These are phyloP conservation scores for Nevesoporus exiguus DNA, from an alignment of 768 basidiomycete genomes.

Conservation along the genomic window DNA sequence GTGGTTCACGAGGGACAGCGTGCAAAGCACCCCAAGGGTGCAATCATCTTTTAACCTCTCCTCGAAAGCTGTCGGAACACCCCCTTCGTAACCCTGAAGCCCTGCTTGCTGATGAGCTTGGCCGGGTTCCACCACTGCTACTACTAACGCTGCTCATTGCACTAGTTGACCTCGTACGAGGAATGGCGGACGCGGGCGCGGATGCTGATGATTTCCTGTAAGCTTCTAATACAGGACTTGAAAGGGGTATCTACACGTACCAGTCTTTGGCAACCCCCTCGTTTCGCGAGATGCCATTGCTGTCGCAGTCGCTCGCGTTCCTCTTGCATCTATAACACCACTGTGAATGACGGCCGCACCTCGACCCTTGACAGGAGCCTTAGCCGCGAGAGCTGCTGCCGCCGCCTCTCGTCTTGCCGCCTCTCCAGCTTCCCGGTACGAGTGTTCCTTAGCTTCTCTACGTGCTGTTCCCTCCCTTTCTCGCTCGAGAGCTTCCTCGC, in stretches of 20 bases:
- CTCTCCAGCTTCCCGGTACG: slow-evolving; percentile 30
- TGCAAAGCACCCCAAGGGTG: background rate
- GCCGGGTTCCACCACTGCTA: slow-evolving; percentile 17
- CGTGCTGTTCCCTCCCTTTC: slow-evolving; percentile 34
- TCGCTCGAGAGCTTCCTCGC: slow-evolving; percentile 32
- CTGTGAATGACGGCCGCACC: slow-evolving; percentile 48
- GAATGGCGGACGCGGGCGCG: slow-evolving; percentile 11
- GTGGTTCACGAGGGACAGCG: no score
- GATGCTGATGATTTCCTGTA: slow-evolving; percentile 9
- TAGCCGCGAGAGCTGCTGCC: slow-evolving; percentile 33
- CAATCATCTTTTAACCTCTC: slow-evolving; percentile 18
- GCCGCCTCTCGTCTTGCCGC: slow-evolving; percentile 42
- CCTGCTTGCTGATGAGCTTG: slow-evolving; percentile 25
- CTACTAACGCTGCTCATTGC: slow-evolving; percentile 23
- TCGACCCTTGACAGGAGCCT: slow-evolving; percentile 35
- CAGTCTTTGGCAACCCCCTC: slow-evolving; percentile 38
- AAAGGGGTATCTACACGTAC: slow-evolving; percentile 25
- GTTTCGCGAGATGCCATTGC: slow-evolving; percentile 41
- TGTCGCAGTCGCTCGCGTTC: slow-evolving; percentile 61
- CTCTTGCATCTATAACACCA: slow-evolving; percentile 66
- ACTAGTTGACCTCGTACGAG: slow-evolving; percentile 27
- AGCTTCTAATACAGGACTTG: slow-evolving; percentile 2
- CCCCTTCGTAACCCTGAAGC: slow-evolving; percentile 25
- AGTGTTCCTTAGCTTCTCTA: slow-evolving; percentile 39
- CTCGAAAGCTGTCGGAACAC: slow-evolving; percentile 22